Conservation (phyloP, 495 filamentous ascomycete genomes). For the Annulohypoxylon moriforme region DNA sequence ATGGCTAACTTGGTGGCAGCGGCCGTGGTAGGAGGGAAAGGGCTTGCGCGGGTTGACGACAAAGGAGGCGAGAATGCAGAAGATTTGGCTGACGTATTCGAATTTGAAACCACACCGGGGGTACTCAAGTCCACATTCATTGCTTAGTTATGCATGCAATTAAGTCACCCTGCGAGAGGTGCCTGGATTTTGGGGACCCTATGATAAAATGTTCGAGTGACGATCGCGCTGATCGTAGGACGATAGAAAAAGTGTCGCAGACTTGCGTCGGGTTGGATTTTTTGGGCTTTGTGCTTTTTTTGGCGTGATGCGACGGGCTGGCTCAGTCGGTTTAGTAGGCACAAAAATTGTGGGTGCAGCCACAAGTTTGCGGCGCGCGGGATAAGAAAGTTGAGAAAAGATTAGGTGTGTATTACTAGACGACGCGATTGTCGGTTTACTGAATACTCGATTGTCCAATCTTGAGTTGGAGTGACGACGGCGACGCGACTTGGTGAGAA, state of each 20-base stretch:
- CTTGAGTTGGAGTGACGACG: constrained; percentile 51
- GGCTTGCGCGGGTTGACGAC: constrained; percentile 52
- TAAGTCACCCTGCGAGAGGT: constrained; percentile 41
- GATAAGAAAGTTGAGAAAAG: constrained; percentile 23
- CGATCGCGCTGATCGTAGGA: constrained; percentile 60
- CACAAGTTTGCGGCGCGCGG: constrained; percentile 22
- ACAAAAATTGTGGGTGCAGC: constrained; percentile 29
- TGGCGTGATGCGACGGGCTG: constrained; percentile 30
- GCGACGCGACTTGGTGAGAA: constrained; percentile 56
- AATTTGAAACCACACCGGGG: constrained; percentile 49
- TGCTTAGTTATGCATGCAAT: constrained; percentile 58
- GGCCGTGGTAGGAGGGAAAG: constrained; percentile 48
- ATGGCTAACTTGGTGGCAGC: constrained; percentile 52
- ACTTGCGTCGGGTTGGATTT: constrained; percentile 28
- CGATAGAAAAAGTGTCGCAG: constrained; percentile 43
- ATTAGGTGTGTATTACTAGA: constrained; percentile 43
- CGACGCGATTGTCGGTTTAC: constrained; percentile 35
- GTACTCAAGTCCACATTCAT: constrained; percentile 58
- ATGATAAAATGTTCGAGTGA: constrained; percentile 41
- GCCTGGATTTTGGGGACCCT: constrained; percentile 31
- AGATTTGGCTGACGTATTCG: constrained; percentile 48
- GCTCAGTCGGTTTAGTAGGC: constrained; percentile 13
- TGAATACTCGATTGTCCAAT: constrained; percentile 43
- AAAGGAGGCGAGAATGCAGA: constrained; percentile 46
- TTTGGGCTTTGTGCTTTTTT: constrained; percentile 14